These are phyloP conservation scores for Colletotrichum shisoi DNA, from an alignment of 2,329 filamentous ascomycete genomes.

Conservation along the genomic window DNA sequence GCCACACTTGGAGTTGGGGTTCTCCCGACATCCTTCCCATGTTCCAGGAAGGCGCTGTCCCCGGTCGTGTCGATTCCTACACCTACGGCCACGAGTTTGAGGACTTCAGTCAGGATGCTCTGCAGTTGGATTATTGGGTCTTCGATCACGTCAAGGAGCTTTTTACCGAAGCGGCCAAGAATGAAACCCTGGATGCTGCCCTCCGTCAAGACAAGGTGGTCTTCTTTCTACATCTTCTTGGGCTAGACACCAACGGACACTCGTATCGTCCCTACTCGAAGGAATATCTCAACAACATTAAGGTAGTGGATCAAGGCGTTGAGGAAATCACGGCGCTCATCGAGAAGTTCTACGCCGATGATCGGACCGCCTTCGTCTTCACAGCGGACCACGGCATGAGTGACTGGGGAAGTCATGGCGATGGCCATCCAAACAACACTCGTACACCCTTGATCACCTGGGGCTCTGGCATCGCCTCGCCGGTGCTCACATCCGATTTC, in stretches of 20 bases:
- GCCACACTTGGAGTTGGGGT: slow-evolving; percentile 99
- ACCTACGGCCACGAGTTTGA: slow-evolving; percentile 85
- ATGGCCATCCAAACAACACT: slow-evolving; percentile 96
- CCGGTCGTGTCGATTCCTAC: slow-evolving; percentile 85
- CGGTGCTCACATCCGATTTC: slow-evolving; percentile 62
- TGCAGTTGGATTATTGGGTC: slow-evolving; percentile 88
- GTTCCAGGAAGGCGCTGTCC: slow-evolving; percentile 92
- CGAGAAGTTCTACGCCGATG: slow-evolving; percentile 83
- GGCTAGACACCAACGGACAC: slow-evolving; percentile 90
- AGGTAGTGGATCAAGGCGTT: slow-evolving; percentile 90
- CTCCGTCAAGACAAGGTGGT: slow-evolving; percentile 86
- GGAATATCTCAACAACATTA: slow-evolving; percentile 93
- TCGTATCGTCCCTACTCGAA: slow-evolving; percentile 87
- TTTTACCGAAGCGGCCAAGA: slow-evolving; percentile 80
- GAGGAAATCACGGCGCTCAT: slow-evolving; percentile 82
- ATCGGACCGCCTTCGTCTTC: slow-evolving; percentile 92
- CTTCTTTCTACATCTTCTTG: slow-evolving; percentile 93
- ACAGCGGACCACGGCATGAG: slow-evolving; percentile 99
- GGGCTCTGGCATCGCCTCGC: slow-evolving; percentile 88
- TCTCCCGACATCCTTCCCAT: slow-evolving; percentile 97
- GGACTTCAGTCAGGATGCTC: slow-evolving; percentile 86
- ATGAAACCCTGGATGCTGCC: slow-evolving; percentile 75
- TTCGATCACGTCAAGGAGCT: slow-evolving; percentile 91
- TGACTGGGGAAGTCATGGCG: slow-evolving; percentile 98
- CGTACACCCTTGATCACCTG: slow-evolving; percentile 90